Evolutionary conservation across 441 rosid species (phyloP).

Genomic region (Omphalea diandra): DNA sequence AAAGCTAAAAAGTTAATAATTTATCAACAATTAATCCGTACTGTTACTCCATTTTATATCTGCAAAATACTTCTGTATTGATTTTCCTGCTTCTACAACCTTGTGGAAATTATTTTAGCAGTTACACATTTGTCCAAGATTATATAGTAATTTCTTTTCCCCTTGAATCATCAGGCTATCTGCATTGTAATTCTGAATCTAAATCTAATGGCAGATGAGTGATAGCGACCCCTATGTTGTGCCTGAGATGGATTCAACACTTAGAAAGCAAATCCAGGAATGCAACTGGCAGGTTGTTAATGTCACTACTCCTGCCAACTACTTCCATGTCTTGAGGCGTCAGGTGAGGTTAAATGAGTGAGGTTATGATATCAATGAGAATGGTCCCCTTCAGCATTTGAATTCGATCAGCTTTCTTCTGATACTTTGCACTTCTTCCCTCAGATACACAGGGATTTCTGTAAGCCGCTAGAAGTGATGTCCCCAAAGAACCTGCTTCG

Average conservation of each 20-base stretch:
- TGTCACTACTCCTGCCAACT: conserved; percentile 97
- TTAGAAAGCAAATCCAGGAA: conserved; percentile 92
- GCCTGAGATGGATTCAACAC: conserved; percentile 94
- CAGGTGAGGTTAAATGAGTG: conserved; percentile 50
- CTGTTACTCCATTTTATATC: too few species aligned
- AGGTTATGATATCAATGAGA: too few species aligned
- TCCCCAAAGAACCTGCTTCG: conserved; percentile 95
- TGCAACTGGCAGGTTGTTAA: conserved; percentile 98
- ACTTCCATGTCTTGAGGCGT: conserved; percentile 92
- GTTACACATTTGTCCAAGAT: neutral
- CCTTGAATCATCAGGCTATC: neutral
- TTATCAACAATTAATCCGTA: too few species aligned
- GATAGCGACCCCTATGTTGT: conserved; percentile 85
- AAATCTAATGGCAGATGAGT: conserved; percentile 74
- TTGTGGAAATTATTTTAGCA: too few species aligned
- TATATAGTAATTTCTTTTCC: neutral
- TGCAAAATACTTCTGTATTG: neutral
- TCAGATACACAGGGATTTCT: conserved; percentile 91
- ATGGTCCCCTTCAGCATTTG: too few species aligned
- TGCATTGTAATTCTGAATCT: too few species aligned
- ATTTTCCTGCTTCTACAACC: too few species aligned
- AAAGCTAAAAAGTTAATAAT: too few species aligned
- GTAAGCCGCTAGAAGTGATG: conserved; percentile 91
- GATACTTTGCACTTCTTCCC: neutral
- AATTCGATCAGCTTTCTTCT: too few species aligned